Evolutionary conservation across 2,329 filamentous ascomycete genomes (phyloP), one percentile per base, ranked within the genome.

Genomic region (Chrysoporthe cubensis): DNA sequence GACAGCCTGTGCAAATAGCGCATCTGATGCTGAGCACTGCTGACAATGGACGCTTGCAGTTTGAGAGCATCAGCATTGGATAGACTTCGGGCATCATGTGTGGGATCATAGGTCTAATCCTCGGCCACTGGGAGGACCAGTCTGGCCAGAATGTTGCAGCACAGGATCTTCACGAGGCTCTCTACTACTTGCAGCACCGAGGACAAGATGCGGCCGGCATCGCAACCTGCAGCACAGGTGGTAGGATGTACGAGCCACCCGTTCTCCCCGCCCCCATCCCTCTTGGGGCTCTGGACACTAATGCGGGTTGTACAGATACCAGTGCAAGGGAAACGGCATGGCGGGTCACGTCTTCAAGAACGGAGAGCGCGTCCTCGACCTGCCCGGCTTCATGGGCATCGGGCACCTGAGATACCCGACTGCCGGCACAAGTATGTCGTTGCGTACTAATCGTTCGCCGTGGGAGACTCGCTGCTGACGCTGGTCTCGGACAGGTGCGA

Each of bases 151-250:
- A 66, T 26, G 21, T 62, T 13, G 65, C 65, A 7, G 65, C 65
- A 56, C 59, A 66, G n/a, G 66, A 92, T 72, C 81, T 92, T 54
- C 90, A 92, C 76, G 90, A 92, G 78, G 84, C 86, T 52, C 81
- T 92, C n/a, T 92, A 90, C 78, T 88, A 88, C 73, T 86, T 92
- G 11, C 90, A 80, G 71, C 79, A 94, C 77, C 87, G 92, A 75
- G 92, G 93, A 64, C 93, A 96, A 78, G 94, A 97, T 89, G 94
- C 94, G 62, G 92, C 90, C 66, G 94, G 94, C 71, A 95, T 97
- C 73, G 88, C 93, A 83, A 74, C 93, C 84, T 84, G 90, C 86
- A 73, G 85, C 18, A 70, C 71, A 82, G 92, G 92, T 46, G 94
- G 94, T 70, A 87, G 93, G 56, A 90, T 97, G 72, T 95, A 91